Conservation (phyloP, 2,329 filamentous ascomycete species). For the Cytospora mali region DNA sequence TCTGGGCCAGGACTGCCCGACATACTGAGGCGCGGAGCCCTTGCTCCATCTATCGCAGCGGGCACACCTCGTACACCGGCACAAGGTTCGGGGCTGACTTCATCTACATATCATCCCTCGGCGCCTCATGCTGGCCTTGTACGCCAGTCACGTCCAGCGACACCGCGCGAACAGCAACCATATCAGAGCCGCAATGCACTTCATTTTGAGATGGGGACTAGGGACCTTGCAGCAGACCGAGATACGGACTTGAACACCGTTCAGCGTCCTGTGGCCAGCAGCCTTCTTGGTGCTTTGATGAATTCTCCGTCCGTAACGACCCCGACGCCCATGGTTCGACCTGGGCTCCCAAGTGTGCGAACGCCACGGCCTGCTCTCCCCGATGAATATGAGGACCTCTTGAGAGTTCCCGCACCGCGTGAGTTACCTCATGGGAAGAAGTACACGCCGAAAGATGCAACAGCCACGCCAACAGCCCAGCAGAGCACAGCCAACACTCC, state of each 20-base stretch:
- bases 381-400: background rate
- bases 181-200: background rate
- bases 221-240: constrained; percentile 24
- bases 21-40: background rate
- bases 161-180: background rate
- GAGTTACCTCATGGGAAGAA: constrained; percentile 10
- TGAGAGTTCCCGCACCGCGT: constrained; percentile 1
- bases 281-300: constrained; percentile 22
- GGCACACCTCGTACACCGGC: background rate
- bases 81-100: background rate
- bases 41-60: background rate
- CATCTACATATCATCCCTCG: background rate
- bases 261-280: constrained; percentile 9
- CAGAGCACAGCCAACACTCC: background rate
- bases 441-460: background rate
- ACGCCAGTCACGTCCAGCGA: constrained; percentile 18
- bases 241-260: constrained; percentile 1
- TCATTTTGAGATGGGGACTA: constrained; percentile 17
- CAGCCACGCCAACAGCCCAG: background rate
- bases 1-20: background rate
- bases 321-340: constrained; percentile 4
- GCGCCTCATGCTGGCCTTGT: background rate
- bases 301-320: constrained; percentile 16
- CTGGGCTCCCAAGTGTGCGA: background rate
- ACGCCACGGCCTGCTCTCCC: constrained; percentile 1